A percentile compares a stretch with the other conserved stretches of the same genome.
phyloP scores from a whole-genome alignment of 1,284 basidiomycete species.

The Rhodotorula sp. region DNA sequence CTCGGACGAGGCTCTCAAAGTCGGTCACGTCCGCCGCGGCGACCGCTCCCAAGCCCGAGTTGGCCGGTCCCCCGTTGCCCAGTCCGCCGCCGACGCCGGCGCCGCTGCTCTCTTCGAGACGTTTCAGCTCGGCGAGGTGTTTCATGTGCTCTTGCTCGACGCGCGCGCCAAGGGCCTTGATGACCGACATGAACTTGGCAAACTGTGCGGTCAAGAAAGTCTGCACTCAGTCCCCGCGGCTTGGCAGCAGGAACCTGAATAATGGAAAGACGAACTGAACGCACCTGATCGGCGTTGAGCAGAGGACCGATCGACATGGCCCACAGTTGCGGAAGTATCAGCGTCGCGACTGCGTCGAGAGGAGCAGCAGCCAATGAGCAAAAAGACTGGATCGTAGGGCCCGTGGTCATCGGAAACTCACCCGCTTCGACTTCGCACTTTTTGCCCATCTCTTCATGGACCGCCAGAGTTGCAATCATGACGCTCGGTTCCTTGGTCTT shows the following conservation, averaged over 20 bases:
- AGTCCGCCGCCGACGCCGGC: background rate
- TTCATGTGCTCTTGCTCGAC: slow-evolving; percentile 83
- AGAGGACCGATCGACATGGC: slow-evolving; percentile 94
- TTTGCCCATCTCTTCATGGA: slow-evolving; percentile 93
- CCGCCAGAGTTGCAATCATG: slow-evolving; percentile 86
- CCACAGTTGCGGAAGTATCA: slow-evolving; percentile 92
- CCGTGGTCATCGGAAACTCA: slow-evolving; percentile 4
- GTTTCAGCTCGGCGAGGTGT: slow-evolving; percentile 75
- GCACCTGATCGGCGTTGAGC: slow-evolving; percentile 63
- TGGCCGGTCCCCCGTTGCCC: slow-evolving; percentile 51
- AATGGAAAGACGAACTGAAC: background rate
- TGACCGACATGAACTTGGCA: slow-evolving; percentile 50
- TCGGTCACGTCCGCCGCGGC: slow-evolving; percentile 38
- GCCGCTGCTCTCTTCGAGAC: slow-evolving; percentile 64
- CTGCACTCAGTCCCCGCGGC: background rate
- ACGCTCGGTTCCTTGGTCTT: slow-evolving; percentile 92
- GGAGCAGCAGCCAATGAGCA: background rate
- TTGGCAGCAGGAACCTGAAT: too few relatives aligned
- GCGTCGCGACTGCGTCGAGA: slow-evolving; percentile 63
- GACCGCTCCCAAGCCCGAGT: slow-evolving; percentile 27
- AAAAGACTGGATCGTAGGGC: too few relatives aligned
- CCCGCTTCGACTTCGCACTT: slow-evolving; percentile 91
- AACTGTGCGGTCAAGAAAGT: slow-evolving; percentile 62
- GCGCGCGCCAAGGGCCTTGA: slow-evolving; percentile 60
- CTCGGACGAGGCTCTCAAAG: slow-evolving; percentile 45